phyloP scores from a whole-genome alignment of 2,329 filamentous ascomycete species.

The Drechslerella dactyloides region DNA sequence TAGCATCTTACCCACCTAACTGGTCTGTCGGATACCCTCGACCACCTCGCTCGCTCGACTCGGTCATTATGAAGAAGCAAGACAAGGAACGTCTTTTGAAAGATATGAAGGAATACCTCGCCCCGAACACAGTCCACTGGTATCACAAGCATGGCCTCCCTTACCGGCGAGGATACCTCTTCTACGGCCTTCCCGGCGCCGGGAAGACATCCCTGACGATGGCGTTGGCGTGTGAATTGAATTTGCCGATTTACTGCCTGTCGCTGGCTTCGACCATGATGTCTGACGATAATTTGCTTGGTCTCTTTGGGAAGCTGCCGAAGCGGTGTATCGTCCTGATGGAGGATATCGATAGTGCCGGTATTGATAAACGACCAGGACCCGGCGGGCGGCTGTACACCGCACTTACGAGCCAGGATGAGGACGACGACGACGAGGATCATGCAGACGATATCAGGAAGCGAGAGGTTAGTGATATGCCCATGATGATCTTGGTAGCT shows the following conservation, averaged over 20 bases:
- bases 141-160: slow-evolving; percentile 78
- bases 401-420: slow-evolving; percentile 27
- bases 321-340: slow-evolving; percentile 70
- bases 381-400: slow-evolving; percentile 13
- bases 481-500: too few relatives aligned
- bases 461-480: too few relatives aligned
- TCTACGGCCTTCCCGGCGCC: slow-evolving; percentile 76
- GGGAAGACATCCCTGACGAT: slow-evolving; percentile 74
- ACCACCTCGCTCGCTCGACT: slow-evolving; percentile 58
- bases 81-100: slow-evolving; percentile 71
- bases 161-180: slow-evolving; percentile 76
- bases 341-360: slow-evolving; percentile 73
- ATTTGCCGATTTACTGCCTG: slow-evolving; percentile 71
- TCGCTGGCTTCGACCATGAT: slow-evolving; percentile 67
- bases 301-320: slow-evolving; percentile 68
- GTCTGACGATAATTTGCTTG: slow-evolving; percentile 68
- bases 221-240: slow-evolving; percentile 70
- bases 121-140: slow-evolving; percentile 73
- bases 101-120: slow-evolving; percentile 80
- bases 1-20: slow-evolving; percentile 35
- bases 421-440: slow-evolving; percentile 46
- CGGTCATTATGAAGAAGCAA: slow-evolving; percentile 73
- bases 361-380: slow-evolving; percentile 61
- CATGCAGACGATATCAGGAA: slow-evolving; percentile 42
- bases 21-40: slow-evolving; percentile 51